A percentile compares a stretch with the other conserved stretches of the same genome.
Conservation (phyloP, 2,329 filamentous ascomycete genomes). For the Phialophora macrospora region DNA sequence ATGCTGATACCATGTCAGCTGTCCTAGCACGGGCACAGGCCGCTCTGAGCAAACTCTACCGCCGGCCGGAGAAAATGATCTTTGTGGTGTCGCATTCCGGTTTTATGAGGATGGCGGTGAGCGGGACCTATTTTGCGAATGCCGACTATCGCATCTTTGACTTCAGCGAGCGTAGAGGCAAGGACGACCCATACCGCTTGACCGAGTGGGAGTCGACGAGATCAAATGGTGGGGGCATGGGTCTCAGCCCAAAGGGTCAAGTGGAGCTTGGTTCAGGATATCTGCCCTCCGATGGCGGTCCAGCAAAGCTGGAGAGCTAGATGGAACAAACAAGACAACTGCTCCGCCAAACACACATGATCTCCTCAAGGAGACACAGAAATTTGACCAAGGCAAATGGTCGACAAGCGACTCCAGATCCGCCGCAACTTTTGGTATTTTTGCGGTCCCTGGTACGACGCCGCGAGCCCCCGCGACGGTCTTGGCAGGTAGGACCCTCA, state of each 20-base stretch:
- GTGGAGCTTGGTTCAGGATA: slow-evolving; percentile 1
- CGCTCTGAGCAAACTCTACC: slow-evolving; percentile 1
- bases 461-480: neutral
- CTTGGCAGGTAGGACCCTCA: neutral
- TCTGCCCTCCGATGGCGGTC: neutral
- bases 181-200: neutral
- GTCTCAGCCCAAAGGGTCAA: slow-evolving; percentile 2
- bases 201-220: slow-evolving; percentile 1
- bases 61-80: neutral
- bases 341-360: neutral
- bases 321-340: neutral
- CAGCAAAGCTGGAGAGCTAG: slow-evolving; percentile 2
- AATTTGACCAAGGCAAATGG: neutral
- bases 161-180: neutral
- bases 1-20: neutral
- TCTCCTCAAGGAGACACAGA: neutral
- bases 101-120: slow-evolving; percentile 8
- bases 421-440: neutral
- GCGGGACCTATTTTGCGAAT: slow-evolving; percentile 3
- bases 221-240: slow-evolving; percentile 3
- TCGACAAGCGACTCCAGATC: neutral
- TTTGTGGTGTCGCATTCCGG: slow-evolving; percentile 3
- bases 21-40: neutral
- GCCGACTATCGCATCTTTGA: slow-evolving; percentile 10
- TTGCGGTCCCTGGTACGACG: neutral